Evolutionary conservation across 495 filamentous ascomycete species (phyloP), one percentile per base, ranked within the genome.

Genomic region (Penicillium longicatenatum): DNA sequence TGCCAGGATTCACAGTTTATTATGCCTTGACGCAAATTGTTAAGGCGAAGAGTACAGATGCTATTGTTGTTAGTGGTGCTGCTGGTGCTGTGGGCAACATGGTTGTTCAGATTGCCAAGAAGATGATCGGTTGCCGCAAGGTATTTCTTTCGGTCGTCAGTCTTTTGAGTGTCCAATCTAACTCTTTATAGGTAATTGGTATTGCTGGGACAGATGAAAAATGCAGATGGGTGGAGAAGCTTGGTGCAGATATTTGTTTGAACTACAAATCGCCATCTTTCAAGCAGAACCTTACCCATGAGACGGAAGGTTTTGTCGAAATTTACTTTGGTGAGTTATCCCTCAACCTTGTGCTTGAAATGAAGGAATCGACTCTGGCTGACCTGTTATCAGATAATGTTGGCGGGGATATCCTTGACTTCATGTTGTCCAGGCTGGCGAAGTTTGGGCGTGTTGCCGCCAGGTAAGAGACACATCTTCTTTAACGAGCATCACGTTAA

Each of bases 201-300:
- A 82, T 89, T 57, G 86, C 86, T 0, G 86, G 87, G 0, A 79
- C 74, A n/a, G 84, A 84, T 33, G 82, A 84, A 26, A 89, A 90
- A 68, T 87, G 85, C 62, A 62, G 69, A 51, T 84, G 84, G 78
- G 79, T 88, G 33, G 76, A 85, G 61, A 77, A 74, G 54, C 70
- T 89, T 10, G 86, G 87, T 0, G 86, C 84, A 42, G 86, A 91
- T 70, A 72, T 80, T 21, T 87, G 84, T 43, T 55, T 91, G 56
- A 88, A 89, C 74, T 91, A 90, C 71, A 88, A 88, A 70, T 72
- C 69, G 44, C 52, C 74, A 0, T 68, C 71, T 8, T 92, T 90
- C 59, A 67, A 69, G 52, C 53, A 79, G 50, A 79, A 88, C 49
- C 78, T 91, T 42, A 71, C 62, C 53, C 75, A 76, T 60, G 85